Conservation (phyloP, 768 basidiomycete species). For the Leccinum olivaceopallidum region DNA sequence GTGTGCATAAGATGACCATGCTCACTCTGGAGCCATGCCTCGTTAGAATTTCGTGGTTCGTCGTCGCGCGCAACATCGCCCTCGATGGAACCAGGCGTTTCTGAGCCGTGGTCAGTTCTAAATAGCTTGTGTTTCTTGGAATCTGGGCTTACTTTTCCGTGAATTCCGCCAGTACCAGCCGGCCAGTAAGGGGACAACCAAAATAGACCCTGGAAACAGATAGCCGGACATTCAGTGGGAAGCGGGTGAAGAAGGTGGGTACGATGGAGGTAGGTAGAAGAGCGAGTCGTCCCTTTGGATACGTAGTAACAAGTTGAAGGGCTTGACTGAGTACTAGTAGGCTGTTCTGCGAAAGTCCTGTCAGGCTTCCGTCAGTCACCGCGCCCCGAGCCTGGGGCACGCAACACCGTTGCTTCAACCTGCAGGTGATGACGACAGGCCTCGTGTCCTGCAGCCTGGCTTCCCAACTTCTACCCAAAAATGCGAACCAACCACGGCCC, state of each 20-base stretch:
- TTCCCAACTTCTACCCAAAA: no score
- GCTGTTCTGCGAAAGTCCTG: no score
- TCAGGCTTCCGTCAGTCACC: no score
- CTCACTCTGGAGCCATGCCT: neutral
- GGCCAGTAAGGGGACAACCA: neutral
- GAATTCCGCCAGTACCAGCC: neutral
- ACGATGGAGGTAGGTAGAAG: no score
- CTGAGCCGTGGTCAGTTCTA: neutral
- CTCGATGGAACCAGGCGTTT: neutral
- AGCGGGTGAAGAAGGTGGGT: neutral
- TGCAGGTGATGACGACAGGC: no score
- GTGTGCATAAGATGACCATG: neutral
- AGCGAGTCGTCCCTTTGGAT: no score
- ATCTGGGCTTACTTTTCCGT: neutral
- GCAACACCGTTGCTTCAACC: no score
- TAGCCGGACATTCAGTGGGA: neutral
- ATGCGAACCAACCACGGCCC: no score
- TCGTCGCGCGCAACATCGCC: neutral
- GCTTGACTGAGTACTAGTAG: no score
- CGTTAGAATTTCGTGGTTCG: neutral
- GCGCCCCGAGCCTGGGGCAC: no score
- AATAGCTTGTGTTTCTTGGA: neutral
- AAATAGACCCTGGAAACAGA: neutral
- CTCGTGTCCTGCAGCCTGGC: no score
- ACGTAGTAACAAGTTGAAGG: no score